Base-by-base conservation (phyloP, 345 rosid genomes). In the Citrus australasica region DNA sequence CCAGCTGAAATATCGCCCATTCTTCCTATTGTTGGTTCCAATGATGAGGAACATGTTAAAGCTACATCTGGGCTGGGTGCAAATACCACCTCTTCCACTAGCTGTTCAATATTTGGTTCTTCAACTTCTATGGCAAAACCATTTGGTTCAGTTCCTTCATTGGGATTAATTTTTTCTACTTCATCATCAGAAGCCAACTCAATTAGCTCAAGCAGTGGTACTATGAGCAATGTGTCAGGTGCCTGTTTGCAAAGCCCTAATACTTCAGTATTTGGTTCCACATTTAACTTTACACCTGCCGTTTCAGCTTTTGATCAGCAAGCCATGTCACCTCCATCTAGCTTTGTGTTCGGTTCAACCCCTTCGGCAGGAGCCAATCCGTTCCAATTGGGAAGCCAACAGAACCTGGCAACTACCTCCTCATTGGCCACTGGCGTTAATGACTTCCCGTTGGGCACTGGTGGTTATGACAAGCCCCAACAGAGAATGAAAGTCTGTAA, bases 361-460 rank as follows among this genome's bases (percentile, higher is more conserved):
- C 53, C 88, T 73, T 81, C 87, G 21, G 17, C 88, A 33, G 83
- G 76, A 75, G 82, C 87, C 48, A 88, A 78, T 78, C 86, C 7
- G 2, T 92, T 93, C 83, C 95, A 84, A 75, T 93, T 97, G 72
- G 94, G 87, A 82, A 77, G 89, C 62, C 98, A 85, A 81, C 91
- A 83, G 72, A 85, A 74, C 17, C 70, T 74, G 25, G 77, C 80
- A 9, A 71, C 84, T 14, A 77, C 88, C 1, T 94, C 9, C 40
- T 37, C 40, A 37, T 6, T 37, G 2, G 40, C 40, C 9, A 7
- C 40, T 37, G 40, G 40, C 0, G 40, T 37, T 37, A 7, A 37
- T 37, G 40, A 37, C 85, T 96, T 95, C 82, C 87, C 97, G 7
- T 84, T 94, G 82, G 97, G 99, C 58, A 67, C 88, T 1, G 85